Evolutionary conservation across 495 filamentous ascomycete genomes (phyloP).

Genomic region (Aspergillus indologenus): DNA sequence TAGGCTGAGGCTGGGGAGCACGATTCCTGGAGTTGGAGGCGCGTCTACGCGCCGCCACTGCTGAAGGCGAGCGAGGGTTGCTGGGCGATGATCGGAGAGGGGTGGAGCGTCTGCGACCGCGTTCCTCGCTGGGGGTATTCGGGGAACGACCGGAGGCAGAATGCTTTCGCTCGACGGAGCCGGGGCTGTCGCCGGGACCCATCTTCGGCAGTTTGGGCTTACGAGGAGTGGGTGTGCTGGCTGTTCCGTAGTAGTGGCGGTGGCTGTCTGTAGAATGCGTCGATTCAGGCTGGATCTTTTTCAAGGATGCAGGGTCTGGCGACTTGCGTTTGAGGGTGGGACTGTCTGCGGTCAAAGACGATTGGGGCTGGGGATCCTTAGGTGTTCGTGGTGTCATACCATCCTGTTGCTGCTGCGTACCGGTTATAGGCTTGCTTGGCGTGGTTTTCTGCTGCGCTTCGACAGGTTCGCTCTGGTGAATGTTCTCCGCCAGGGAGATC

Average conservation of each 20-base stretch:
- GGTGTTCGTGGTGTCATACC: slow-evolving; percentile 12
- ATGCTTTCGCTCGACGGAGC: slow-evolving; percentile 36
- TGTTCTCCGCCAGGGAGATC: slow-evolving; percentile 14
- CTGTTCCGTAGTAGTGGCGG: slow-evolving; percentile 16
- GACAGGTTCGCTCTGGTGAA: not conserved
- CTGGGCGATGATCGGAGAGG: slow-evolving; percentile 14
- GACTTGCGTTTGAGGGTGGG: slow-evolving; percentile 44
- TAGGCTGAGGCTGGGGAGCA: slow-evolving; percentile 11
- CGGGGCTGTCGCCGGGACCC: slow-evolving; percentile 37
- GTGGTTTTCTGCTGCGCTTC: slow-evolving; percentile 7
- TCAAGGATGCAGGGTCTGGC: slow-evolving; percentile 34
- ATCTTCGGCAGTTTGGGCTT: slow-evolving; percentile 38
- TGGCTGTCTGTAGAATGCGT: slow-evolving; percentile 16
- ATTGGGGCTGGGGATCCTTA: slow-evolving; percentile 9
- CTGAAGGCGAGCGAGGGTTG: slow-evolving; percentile 18
- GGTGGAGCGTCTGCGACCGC: slow-evolving; percentile 14
- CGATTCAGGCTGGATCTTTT: not conserved
- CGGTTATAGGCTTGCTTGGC: not conserved
- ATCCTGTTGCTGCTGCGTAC: slow-evolving; percentile 9
- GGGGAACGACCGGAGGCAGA: slow-evolving; percentile 7
- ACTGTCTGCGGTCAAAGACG: slow-evolving; percentile 34
- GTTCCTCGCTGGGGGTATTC: slow-evolving; percentile 9
- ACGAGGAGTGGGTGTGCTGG: slow-evolving; percentile 23
- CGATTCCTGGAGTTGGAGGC: slow-evolving; percentile 26
- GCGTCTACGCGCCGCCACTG: slow-evolving; percentile 10